phyloP scores from a whole-genome alignment of 768 basidiomycete species.

The Lyophyllum semitale region DNA sequence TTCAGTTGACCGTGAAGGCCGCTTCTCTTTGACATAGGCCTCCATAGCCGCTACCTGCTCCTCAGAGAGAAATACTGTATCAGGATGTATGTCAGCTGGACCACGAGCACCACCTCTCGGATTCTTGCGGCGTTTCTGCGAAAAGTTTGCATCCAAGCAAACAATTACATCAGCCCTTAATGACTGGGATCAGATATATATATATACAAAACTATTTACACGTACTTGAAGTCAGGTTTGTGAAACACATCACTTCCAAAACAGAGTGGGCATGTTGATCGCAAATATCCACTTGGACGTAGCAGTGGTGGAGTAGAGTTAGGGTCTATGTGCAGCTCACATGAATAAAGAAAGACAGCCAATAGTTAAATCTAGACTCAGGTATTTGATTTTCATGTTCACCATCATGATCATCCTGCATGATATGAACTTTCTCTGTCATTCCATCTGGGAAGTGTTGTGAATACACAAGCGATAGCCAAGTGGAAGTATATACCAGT shows the following conservation, averaged over 20 bases:
- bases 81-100: neutral
- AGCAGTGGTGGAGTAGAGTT: neutral
- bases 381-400: too few species aligned
- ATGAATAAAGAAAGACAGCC: neutral
- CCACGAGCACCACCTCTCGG: neutral
- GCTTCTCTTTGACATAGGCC: neutral
- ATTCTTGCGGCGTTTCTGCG: neutral
- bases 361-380: neutral
- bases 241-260: neutral
- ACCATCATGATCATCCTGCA: too few species aligned
- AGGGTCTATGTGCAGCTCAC: too few species aligned
- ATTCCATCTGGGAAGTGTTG: too few species aligned
- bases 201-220: neutral
- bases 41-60: neutral
- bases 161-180: neutral
- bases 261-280: neutral
- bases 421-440: too few species aligned
- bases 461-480: too few species aligned
- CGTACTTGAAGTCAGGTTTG: neutral
- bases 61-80: neutral
- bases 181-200: neutral
- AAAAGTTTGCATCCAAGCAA: neutral
- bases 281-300: neutral
- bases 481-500: too few species aligned
- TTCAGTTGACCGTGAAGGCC: too few species aligned